Evolutionary conservation across 2,329 filamentous ascomycete genomes (phyloP), one percentile per base, ranked within the genome.

Genomic region (Cladosporium sp.): DNA sequence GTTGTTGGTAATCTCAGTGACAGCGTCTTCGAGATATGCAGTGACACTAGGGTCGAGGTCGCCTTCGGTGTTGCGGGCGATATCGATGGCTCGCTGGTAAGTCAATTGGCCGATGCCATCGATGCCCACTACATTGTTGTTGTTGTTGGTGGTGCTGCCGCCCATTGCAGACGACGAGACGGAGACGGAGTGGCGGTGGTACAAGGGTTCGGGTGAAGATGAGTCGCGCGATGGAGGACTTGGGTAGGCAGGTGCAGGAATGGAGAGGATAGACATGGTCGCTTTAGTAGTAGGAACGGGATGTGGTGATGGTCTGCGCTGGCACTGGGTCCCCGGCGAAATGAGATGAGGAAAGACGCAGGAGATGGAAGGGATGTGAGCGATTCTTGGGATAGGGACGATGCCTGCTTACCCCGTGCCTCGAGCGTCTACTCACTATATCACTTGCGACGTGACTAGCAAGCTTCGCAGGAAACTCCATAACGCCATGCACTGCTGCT

Each of bases 41-140:
- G 82, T 83, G 65, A 93, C 84, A 61, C 81, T 81, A 8, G 86
- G 82, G 73, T 93, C 88, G 61, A 87, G 80, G 65, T 87, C 89
- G 67, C 89, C 88, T 66, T 89, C 85, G 74, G 84, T 89, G 75
- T 93, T 91, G 68, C 91, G 86, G 16, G 91, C 92, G 66, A 91
- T 85, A 73, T 93, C 88, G 63, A 96, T 83, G 26, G 91, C 91
- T 76, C 88, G 84, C 67, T 86, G 82, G 64, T 92, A 86, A 63
- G 80, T 81, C 67, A 83, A 75, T 63, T 77, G 70, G 67, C 80
- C 80, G 48, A 75, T 61, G 48, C 74, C 75, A 64, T 75, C 71
- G 65, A 74, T 66, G 53, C 69, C 68, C 30, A 69, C 62, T 54
- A 56, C 69, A 73, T 76, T 74, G 64, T 74, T 74, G 64, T 74